phyloP scores from a whole-genome alignment of 73 alveolate genomes.

The Tetrahymena thermophila region DNA sequence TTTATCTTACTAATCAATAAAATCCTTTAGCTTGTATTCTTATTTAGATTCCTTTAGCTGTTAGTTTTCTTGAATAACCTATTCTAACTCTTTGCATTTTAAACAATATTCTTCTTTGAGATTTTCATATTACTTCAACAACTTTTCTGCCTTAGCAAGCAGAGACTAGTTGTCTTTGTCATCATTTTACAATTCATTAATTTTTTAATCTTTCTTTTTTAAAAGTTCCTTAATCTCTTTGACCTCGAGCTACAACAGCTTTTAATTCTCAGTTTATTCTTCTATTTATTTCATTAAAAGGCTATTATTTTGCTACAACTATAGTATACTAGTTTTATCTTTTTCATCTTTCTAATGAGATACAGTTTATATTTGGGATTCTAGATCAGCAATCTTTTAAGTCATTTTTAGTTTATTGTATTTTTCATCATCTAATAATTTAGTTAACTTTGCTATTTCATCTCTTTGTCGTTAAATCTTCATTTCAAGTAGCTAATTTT shows the following conservation, averaged over 20 bases:
- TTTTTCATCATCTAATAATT: neutral
- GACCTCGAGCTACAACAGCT: neutral
- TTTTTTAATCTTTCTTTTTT: neutral
- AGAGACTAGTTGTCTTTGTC: neutral
- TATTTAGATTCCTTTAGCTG: neutral
- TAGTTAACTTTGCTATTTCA: neutral
- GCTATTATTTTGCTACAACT: neutral
- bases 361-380: neutral
- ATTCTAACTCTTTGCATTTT: neutral
- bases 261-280: neutral
- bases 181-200: neutral
- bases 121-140: neutral
- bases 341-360: neutral
- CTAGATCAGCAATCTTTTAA: neutral
- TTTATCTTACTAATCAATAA: neutral
- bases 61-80: neutral
- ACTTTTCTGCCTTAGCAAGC: neutral
- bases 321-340: neutral
- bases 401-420: neutral
- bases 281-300: neutral
- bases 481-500: neutral
- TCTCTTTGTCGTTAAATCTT: neutral
- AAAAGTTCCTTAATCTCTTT: neutral
- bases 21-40: neutral
- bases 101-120: neutral